Evolutionary conservation across 371 early-diverging fungal genomes (phyloP), one percentile per base, ranked within the genome.

Genomic region (Rhizopus arrhizus): DNA sequence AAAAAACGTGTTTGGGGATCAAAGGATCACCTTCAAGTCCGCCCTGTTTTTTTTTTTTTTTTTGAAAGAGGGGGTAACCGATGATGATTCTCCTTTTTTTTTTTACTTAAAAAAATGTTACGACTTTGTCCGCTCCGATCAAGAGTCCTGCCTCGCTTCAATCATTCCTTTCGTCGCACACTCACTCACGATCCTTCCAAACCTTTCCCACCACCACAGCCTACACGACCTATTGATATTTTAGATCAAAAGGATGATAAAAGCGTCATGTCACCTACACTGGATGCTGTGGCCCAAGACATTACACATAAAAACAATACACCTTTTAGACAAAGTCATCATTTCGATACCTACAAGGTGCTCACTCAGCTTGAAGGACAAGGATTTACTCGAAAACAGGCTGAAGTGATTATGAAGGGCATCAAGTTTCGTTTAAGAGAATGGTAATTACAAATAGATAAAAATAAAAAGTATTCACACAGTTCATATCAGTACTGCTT

Each of bases 291-390:
- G 4, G 62, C 46, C 7, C 54, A 62, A 9, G 65, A 65, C 50
- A 38, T 35, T 3, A 5, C 31, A 10, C 55, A 64, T n/a, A 53
- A 61, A 13, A 45, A 61, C 13, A 33, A 43, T 16, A 32, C 32
- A 8, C 16, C 28, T 16, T 58, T 50, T 36, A 54, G 56, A 48
- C 33, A 52, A 33, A 68, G 76, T 53, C 84, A 85, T 58, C 69
- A 74, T 54, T 89, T 89, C 55, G 83, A 89, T 54, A 92, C 91
- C 5, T 85, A 89, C 64, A 77, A 82, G 54, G 56, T 91, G 12
- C 85, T 90, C 11, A 58, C 69, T 15, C 75, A 81, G 43, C 73
- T 91, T 5, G 83, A 85, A 31, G 66, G 72, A 2, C 78, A 82
- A 47, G 90, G 90, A 9, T 85, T 89, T 55, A 78, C 80, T 1